These are phyloP conservation scores for Kwoniella shandongensis DNA, from an alignment of 768 basidiomycete species.

Conservation along the genomic window DNA sequence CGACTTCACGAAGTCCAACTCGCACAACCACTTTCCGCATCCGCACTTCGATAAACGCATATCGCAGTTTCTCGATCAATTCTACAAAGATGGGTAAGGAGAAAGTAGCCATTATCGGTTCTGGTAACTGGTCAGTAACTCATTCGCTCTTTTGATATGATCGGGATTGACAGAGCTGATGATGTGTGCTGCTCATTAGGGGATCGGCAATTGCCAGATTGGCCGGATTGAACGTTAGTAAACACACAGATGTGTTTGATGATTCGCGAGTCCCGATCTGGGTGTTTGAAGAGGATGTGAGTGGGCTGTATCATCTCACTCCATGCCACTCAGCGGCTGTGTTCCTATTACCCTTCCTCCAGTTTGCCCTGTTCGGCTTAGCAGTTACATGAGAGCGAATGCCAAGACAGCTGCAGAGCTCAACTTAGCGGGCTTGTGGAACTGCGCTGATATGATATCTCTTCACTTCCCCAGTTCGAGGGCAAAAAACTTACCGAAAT, in stretches of 20 bases:
- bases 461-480: conserved; percentile 33
- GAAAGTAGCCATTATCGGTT: conserved; percentile 53
- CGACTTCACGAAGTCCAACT: neutral
- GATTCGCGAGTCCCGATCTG: conserved; percentile 55
- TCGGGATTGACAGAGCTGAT: neutral
- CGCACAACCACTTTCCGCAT: neutral
- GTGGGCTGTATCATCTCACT: conserved; percentile 12
- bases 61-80: conserved; percentile 1
- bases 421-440: neutral
- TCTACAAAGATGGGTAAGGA: conserved; percentile 43
- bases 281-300: conserved; percentile 57
- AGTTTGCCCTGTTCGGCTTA: too few species aligned
- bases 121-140: conserved; percentile 52
- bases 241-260: conserved; percentile 54
- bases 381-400: too few species aligned
- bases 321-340: too few species aligned
- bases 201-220: conserved; percentile 55
- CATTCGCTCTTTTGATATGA: neutral
- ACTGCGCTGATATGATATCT: neutral
- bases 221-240: conserved; percentile 54
- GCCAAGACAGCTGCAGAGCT: too few species aligned
- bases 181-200: conserved; percentile 34
- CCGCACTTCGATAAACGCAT: neutral
- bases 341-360: too few species aligned
- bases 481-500: conserved; percentile 55